Evolutionary conservation across 2,329 filamentous ascomycete genomes (phyloP).

Genomic region (Fusarium verticillioides): DNA sequence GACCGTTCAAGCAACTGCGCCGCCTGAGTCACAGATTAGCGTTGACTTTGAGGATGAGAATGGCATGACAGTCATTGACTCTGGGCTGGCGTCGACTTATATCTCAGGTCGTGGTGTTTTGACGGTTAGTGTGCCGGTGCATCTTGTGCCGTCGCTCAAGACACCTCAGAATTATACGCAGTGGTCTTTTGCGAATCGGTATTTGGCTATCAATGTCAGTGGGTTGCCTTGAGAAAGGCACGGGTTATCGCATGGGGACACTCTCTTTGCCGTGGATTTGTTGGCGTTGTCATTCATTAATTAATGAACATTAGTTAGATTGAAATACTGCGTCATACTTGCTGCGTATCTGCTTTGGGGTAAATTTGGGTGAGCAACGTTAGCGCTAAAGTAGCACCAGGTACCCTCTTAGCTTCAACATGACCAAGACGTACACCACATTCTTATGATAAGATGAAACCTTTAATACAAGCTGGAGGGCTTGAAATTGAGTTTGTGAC

Average conservation of each 20-base stretch:
- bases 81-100: neutral
- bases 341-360: rapidly evolving
- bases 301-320: neutral
- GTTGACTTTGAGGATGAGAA: neutral
- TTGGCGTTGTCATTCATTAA: neutral
- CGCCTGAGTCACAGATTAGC: neutral
- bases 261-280: neutral
- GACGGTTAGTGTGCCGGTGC: neutral
- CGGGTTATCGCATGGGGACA: too few species aligned
- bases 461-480: too few species aligned
- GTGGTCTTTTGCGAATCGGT: neutral
- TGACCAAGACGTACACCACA: neutral
- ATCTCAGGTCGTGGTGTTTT: neutral
- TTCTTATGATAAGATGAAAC: neutral
- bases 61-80: neutral
- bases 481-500: too few species aligned
- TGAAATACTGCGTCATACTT: neutral
- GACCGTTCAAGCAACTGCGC: neutral
- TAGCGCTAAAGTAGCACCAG: rapidly evolving
- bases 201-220: neutral
- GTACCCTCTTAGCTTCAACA: rapidly evolving
- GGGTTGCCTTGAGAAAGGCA: too few species aligned
- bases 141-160: neutral
- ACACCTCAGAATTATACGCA: neutral
- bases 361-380: rapidly evolving